Conservation (phyloP, 768 basidiomycete species). For the Macrocybe gigantea region DNA sequence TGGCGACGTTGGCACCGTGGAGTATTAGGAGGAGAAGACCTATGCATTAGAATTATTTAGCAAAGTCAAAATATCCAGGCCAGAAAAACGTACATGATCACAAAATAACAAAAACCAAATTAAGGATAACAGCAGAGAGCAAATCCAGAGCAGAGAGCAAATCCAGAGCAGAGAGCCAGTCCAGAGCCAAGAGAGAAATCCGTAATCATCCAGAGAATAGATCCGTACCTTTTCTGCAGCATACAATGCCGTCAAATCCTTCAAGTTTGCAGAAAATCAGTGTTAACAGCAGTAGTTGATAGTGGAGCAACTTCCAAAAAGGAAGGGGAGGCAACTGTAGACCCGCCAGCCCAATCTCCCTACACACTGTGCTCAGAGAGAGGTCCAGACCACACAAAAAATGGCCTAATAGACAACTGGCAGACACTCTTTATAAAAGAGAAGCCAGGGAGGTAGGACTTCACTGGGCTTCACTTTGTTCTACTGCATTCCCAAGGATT, state of each 20-base stretch:
- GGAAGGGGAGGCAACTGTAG: too few species aligned
- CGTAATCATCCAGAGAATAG: constrained; percentile 9
- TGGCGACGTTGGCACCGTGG: too few species aligned
- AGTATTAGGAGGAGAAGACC: not conserved
- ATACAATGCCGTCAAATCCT: too few species aligned
- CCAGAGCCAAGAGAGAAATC: too few species aligned
- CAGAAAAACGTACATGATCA: not conserved
- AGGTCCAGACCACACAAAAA: too few species aligned
- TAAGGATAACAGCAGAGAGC: not conserved
- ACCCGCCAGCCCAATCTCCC: too few species aligned
- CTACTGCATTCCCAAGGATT: not conserved
- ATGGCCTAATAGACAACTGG: constrained; percentile 8
- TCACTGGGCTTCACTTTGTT: constrained; percentile 7
- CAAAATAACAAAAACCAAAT: not conserved
- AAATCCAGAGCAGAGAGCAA: not conserved
- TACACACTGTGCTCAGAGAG: too few species aligned
- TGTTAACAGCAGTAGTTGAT: too few species aligned
- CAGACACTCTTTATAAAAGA: constrained; percentile 3
- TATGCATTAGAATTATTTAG: not conserved
- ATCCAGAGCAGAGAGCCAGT: not conserved
- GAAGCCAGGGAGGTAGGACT: constrained; percentile 10
- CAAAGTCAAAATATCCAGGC: not conserved
- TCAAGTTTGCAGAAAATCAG: too few species aligned
- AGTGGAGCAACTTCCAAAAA: constrained; percentile 1
- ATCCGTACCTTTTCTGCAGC: too few species aligned